These are phyloP conservation scores for Puccinia horiana DNA, from an alignment of 1,284 basidiomycete species.

Conservation along the genomic window DNA sequence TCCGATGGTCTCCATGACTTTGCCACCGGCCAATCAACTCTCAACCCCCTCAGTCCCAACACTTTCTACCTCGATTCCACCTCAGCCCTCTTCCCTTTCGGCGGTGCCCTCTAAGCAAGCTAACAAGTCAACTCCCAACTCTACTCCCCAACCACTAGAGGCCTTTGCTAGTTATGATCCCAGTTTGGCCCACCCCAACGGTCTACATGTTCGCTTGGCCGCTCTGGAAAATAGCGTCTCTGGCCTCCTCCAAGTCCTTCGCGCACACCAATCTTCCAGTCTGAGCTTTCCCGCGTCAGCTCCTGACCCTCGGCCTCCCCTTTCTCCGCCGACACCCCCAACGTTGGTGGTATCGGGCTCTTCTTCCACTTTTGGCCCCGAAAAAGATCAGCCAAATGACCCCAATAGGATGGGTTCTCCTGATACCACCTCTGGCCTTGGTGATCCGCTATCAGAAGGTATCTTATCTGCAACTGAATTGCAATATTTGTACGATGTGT, in stretches of 20 bases:
- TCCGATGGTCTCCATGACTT: conserved; percentile 2
- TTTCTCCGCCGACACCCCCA: conserved; percentile 36
- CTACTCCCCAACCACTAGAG: conserved; percentile 26
- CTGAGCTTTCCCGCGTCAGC: neutral
- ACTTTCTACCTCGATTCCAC: neutral
- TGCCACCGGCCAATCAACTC: conserved; percentile 4
- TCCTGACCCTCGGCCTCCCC: conserved; percentile 20
- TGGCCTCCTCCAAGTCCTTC: conserved; percentile 42
- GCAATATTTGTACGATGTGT: conserved; percentile 45
- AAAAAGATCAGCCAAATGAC: conserved; percentile 28
- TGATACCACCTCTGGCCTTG: neutral
- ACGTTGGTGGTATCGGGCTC: conserved; percentile 20
- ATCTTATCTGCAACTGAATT: conserved; percentile 18
- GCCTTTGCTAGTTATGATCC: neutral
- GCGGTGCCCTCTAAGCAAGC: conserved; percentile 12
- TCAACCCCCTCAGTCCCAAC: conserved; percentile 10
- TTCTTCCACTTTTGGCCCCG: conserved; percentile 31
- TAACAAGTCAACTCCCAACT: conserved; percentile 5
- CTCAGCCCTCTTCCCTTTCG: neutral
- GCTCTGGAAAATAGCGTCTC: conserved; percentile 46
- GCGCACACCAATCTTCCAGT: conserved; percentile 22
- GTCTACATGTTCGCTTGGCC: conserved; percentile 33
- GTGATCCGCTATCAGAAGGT: conserved; percentile 39
- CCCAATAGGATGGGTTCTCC: conserved; percentile 10
- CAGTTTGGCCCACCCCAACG: conserved; percentile 12